Evolutionary conservation across 371 early-diverging fungal species (phyloP), one percentile per base, ranked within the genome.

Genomic region (Mycotypha africana): DNA sequence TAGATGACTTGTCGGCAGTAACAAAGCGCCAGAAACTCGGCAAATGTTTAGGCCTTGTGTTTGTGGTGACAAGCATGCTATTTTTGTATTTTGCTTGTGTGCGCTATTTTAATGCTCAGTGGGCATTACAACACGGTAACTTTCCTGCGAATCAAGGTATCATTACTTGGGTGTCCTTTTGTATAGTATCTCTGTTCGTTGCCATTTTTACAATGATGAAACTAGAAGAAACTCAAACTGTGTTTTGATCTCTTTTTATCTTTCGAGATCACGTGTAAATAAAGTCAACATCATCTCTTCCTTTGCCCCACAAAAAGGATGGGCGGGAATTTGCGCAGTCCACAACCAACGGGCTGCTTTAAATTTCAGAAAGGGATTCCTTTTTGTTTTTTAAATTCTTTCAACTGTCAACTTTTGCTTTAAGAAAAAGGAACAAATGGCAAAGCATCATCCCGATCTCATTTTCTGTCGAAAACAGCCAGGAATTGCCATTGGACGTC

Each of bases 381-480:
- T n/a, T n/a, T n/a, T n/a, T n/a, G n/a, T n/a, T n/a, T n/a, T n/a
- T n/a, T n/a, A n/a, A n/a, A n/a, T n/a, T n/a, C n/a, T n/a, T n/a
- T n/a, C n/a, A n/a, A n/a, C n/a, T n/a, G n/a, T n/a, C n/a, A n/a
- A n/a, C n/a, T n/a, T n/a, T n/a, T n/a, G n/a, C n/a, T n/a, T n/a
- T n/a, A n/a, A n/a, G n/a, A n/a, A n/a, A n/a, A n/a, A n/a, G n/a
- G n/a, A n/a, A n/a, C n/a, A n/a, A 28, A 88, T 89, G 89, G 88
- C 92, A 38, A 85, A 84, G 51, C 93, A 91, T 74, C 92, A 91
- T 62, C 90, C 89, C 24, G 96, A 95, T 77, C 81, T 97, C 35
- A 91, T 97, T 63, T 89, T 93, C 70, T 97, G 97, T 69, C 82
- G 97, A 34, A 95, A 93, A 63, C 89, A 93, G 55, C 85, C 96